These are phyloP conservation scores for Cystobasidium sp. DNA, from an alignment of 1,284 basidiomycete species.

Conservation along the genomic window DNA sequence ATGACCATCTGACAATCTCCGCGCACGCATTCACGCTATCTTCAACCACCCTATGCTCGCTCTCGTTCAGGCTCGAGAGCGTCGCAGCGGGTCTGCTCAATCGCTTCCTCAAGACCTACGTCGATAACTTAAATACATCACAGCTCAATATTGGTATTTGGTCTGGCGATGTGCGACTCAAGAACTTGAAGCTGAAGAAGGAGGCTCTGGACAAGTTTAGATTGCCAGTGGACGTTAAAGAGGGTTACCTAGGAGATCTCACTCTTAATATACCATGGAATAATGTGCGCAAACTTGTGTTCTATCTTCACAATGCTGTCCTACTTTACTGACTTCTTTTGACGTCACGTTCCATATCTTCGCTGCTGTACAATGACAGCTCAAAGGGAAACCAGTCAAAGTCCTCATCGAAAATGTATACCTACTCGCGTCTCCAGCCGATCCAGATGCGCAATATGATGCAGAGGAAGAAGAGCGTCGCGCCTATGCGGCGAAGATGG, in stretches of 20 bases:
- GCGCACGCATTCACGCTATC: neutral
- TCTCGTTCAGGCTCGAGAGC: constrained; percentile 36
- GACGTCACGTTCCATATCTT: neutral
- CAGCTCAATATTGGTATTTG: constrained; percentile 95
- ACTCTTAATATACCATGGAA: constrained; percentile 95
- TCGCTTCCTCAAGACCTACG: constrained; percentile 89
- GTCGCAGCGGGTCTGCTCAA: constrained; percentile 56
- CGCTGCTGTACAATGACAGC: constrained; percentile 56
- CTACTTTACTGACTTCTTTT: neutral
- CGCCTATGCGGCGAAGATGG: constrained; percentile 82
- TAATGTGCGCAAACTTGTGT: constrained; percentile 55
- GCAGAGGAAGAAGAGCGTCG: constrained; percentile 83
- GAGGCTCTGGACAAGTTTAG: constrained; percentile 95
- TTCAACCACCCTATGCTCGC: neutral
- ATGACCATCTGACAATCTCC: neutral
- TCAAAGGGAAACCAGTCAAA: constrained; percentile 91
- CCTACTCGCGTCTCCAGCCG: constrained; percentile 85
- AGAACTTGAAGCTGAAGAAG: constrained; percentile 85
- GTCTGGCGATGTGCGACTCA: constrained; percentile 69
- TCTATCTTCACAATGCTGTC: neutral
- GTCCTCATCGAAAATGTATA: constrained; percentile 93
- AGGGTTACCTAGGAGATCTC: constrained; percentile 92
- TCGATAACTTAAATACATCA: constrained; percentile 93
- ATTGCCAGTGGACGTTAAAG: constrained; percentile 91
- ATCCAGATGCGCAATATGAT: constrained; percentile 70